phyloP scores from a whole-genome alignment of 148 eudicot species.

The Fagopyrum tataricum region DNA sequence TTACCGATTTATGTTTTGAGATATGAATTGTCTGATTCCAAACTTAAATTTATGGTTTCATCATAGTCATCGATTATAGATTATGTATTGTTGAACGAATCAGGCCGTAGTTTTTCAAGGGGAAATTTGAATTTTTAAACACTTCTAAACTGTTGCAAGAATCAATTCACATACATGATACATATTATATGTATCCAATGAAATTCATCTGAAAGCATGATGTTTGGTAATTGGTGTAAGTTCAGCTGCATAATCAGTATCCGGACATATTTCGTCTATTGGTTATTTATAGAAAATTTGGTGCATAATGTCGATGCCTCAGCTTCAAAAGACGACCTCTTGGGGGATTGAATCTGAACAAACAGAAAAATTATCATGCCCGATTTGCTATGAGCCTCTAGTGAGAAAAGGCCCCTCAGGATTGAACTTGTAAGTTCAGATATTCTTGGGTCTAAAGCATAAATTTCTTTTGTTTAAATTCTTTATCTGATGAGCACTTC shows the following conservation, averaged over 20 bases:
- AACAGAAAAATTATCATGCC: conserved; percentile 65
- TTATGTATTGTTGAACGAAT: background rate
- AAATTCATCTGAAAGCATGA: too few species aligned
- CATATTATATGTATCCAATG: too few species aligned
- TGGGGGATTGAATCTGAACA: conserved; percentile 22
- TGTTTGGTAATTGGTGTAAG: too few species aligned
- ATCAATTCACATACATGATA: too few species aligned
- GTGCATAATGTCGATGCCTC: background rate
- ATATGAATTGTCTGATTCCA: background rate
- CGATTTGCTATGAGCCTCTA: conserved; percentile 74
- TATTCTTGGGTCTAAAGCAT: background rate
- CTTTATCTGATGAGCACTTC: conserved; percentile 14
- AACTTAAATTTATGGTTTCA: background rate
- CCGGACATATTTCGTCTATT: too few species aligned
- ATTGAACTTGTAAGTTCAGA: conserved; percentile 69
- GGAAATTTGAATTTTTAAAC: background rate
- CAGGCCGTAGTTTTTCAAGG: background rate
- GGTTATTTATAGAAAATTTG: background rate
- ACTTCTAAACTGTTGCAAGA: background rate
- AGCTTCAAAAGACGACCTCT: conserved; percentile 36
- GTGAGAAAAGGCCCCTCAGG: conserved; percentile 78
- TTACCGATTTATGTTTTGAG: background rate
- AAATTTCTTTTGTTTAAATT: background rate
- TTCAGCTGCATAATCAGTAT: too few species aligned
- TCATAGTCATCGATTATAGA: background rate